phyloP scores from a whole-genome alignment of 192 early-diverging fungal genomes.

The Powellomyces hirtus region DNA sequence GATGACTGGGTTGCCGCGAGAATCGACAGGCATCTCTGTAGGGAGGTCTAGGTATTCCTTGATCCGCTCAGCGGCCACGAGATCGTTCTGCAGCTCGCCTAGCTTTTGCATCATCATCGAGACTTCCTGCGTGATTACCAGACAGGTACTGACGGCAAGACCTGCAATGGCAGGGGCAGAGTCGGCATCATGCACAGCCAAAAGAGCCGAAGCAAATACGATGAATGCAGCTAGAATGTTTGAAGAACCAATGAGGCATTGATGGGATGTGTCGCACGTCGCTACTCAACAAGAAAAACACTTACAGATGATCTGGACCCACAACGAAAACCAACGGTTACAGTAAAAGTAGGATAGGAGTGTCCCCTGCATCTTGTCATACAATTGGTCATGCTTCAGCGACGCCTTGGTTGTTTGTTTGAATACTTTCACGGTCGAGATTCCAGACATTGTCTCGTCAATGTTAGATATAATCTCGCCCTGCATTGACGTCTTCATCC shows the following conservation, averaged over 20 bases:
- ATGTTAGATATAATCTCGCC: slow-evolving; percentile 39
- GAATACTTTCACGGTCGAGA: slow-evolving; percentile 65
- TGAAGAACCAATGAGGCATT: too few relatives aligned
- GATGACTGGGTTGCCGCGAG: too few relatives aligned
- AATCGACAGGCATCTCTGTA: neutral
- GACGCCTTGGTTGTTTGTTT: slow-evolving; percentile 21
- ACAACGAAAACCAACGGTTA: slow-evolving; percentile 26
- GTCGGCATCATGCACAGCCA: neutral
- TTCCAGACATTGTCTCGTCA: slow-evolving; percentile 62
- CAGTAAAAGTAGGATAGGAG: neutral
- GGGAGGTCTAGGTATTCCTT: neutral
- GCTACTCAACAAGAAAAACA: too few relatives aligned
- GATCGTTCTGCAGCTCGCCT: neutral
- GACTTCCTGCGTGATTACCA: neutral
- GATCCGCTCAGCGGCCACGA: neutral
- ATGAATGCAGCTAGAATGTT: too few relatives aligned
- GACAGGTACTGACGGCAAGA: neutral
- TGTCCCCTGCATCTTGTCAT: slow-evolving; percentile 39
- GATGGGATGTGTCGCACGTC: too few relatives aligned
- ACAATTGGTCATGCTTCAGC: slow-evolving; percentile 40
- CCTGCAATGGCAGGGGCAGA: neutral
- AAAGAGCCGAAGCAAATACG: neutral
- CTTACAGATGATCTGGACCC: neutral
- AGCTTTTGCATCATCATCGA: neutral
- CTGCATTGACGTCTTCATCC: neutral